Base-by-base conservation (phyloP, 2,329 filamentous ascomycete species). In the Davidsoniella neocaledoniae region DNA sequence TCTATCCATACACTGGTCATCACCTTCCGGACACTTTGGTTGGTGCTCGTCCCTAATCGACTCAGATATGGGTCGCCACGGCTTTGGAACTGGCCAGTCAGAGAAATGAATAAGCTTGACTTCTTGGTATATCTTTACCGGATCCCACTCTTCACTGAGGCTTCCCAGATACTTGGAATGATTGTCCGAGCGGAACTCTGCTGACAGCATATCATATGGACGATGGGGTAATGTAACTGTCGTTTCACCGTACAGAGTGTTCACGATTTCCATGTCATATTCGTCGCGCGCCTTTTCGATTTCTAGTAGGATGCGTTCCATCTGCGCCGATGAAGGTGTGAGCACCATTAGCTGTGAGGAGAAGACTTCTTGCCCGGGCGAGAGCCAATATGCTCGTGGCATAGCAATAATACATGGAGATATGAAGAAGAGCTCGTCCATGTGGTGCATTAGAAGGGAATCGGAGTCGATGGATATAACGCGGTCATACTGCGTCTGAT, bases 361-460 rank as follows among this genome's bases (percentile, higher is more conserved):
- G n/a, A 83, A 65, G n/a, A 69, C 68, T 56, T 68, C 67, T 5
- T 64, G 64, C 2, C 67, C 64, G 0, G 71, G 71, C 10, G 74
- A 66, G 5, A 75, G 65, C 80, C 80, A 83, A 61, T 84, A 83
- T n/a, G 79, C 80, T 17, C 77, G 73, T 3, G 80, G 77, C 73
- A 83, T 79, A 10, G 79, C 78, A 16, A 80, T 70, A 2, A 71
- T 66, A 5, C 72, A 68, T 2, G 66, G 59, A 0, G 80, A 80
- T 6, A 81, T 66, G 41, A 80, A 70, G 64, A 85, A 84, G 2
- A 84, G 70, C 56, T 84, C 79, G 59, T 85, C 81, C 66, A 83
- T 70, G 38, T 68, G 64, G 53, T 76, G 65, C 7, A 80, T 67
- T 8, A 83, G 63, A 2, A 72, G 74, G 25, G 74, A 67, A 58